Evolutionary conservation across 139 green algal genomes (phyloP), one percentile per base, ranked within the genome.

Genomic region (Ettlia oleoabundans): DNA sequence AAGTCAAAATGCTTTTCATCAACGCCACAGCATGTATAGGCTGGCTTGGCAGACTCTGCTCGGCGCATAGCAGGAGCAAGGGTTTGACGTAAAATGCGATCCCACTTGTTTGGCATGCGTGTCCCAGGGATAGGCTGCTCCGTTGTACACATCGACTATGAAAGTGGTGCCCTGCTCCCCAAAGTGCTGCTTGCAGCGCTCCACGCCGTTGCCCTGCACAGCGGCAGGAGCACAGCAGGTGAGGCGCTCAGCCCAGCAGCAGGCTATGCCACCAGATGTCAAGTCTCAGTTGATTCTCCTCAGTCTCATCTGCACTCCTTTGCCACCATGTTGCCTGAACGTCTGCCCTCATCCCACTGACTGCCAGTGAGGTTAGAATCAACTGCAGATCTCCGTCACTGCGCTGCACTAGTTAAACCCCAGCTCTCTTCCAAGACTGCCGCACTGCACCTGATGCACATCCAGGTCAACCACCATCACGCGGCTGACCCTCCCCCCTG

Each of bases 391-490:
- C n/a, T n/a, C 47, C 15, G 47, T 58, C 15, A 24, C 47, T 58
- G 10, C 47, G 13, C 47, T 58, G 47, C 47, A 58, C 47, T 58
- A 15, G 47, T 15, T 15, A 58, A 10, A 10, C 47, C 47, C 47
- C 47, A 58, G 13, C 47, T 15, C 47, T 15, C 47, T 24, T 58
- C 15, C 47, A 58, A 10, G 18, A 28, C 55, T 22, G 15, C 55
- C 55, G 18, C 21, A 22, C 55, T 5, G 21, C 53, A 69, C 87
- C 84, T 97, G 93, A 67, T 97, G 94, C 24, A 90, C 94, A 62
- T 96, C 94, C 42, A 94, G 81, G 61, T 97, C 94, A 0, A 97
- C 76, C 0, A 93, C 72, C 90, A 96, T 79, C 52, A 91, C 80
- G 8, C 80, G 81, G 21, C 82, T 70, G 0, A 94, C 52, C 19